phyloP scores from a whole-genome alignment of 176 grass and related monocot genomes.

The Phragmites australis region DNA sequence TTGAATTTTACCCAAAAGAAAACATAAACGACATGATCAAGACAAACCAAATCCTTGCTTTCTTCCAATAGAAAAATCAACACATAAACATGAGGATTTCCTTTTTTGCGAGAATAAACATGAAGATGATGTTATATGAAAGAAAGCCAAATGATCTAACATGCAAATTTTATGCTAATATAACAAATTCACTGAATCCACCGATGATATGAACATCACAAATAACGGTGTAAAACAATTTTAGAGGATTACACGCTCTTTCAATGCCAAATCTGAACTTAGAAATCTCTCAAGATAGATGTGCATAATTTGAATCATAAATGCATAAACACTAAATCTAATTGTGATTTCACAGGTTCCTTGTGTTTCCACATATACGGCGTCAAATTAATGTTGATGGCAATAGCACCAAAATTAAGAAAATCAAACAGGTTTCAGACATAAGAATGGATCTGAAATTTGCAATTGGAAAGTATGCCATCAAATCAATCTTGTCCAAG shows the following conservation, averaged over 20 bases:
- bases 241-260: background rate
- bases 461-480: conserved; percentile 31
- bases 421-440: conserved; percentile 16
- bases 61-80: background rate
- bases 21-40: too few species aligned
- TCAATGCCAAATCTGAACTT: background rate
- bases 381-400: conserved; percentile 18
- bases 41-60: background rate
- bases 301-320: background rate
- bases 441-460: conserved; percentile 24
- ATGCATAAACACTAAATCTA: background rate
- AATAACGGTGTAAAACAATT: conserved; percentile 8
- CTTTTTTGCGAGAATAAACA: too few species aligned
- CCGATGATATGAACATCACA: background rate
- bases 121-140: background rate
- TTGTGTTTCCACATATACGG: background rate
- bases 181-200: conserved; percentile 7
- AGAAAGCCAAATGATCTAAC: background rate
- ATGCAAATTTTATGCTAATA: background rate
- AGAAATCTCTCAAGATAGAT: conserved; percentile 8
- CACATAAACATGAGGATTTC: background rate
- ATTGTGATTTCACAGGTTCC: background rate
- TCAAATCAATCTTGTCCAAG: conserved; percentile 32
- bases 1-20: background rate
- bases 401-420: too few species aligned